A percentile compares a stretch with the other conserved stretches of the same genome.
phyloP scores from a whole-genome alignment of 2,329 filamentous ascomycete genomes.

The Plenodomus biglobosus region DNA sequence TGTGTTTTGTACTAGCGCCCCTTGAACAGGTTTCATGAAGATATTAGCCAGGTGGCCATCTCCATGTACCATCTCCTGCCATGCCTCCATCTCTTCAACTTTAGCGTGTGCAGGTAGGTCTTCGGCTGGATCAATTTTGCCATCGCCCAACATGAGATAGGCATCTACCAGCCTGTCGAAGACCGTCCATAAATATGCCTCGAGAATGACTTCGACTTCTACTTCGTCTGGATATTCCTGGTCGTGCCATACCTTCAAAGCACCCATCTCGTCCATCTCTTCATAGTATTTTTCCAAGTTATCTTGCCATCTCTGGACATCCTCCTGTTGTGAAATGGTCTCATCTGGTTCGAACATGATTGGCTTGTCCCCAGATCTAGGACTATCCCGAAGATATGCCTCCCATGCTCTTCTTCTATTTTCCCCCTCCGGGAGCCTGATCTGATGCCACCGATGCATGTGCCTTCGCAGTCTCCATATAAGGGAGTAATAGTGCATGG shows the following conservation, averaged over 20 bases:
- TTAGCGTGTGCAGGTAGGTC: background rate
- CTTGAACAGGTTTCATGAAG: background rate
- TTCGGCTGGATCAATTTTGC: background rate
- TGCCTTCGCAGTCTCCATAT: background rate
- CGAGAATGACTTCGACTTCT: background rate
- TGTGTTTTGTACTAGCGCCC: too few species aligned
- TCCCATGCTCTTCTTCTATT: background rate
- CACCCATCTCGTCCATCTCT: background rate
- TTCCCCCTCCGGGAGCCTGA: background rate
- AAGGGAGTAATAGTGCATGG: conserved; percentile 1
- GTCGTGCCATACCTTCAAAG: background rate
- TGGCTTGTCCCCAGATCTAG: background rate
- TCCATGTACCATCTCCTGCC: background rate
- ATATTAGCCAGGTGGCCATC: background rate
- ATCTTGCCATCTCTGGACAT: background rate
- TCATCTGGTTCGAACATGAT: background rate
- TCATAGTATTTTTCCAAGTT: background rate
- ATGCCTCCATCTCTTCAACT: background rate
- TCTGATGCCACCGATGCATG: background rate
- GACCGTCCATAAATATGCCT: background rate
- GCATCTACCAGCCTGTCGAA: background rate
- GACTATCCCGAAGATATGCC: background rate
- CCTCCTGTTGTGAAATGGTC: background rate
- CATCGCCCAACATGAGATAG: background rate
- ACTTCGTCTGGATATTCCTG: too few species aligned